Conservation (phyloP, 495 filamentous ascomycete genomes). For the Halenospora varia region DNA sequence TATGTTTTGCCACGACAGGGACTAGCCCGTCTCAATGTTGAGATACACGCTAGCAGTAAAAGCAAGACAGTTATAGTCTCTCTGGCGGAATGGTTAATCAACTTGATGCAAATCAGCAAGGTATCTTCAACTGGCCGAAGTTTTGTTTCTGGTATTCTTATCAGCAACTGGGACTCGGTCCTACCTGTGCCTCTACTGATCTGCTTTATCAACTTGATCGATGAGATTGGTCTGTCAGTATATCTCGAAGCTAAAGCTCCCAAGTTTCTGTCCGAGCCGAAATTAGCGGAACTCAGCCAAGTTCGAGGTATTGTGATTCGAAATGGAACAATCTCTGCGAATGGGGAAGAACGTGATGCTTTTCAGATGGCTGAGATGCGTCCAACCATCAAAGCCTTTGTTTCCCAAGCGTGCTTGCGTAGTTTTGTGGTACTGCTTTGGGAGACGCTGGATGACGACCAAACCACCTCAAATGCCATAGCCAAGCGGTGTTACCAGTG, state of each 20-base stretch:
- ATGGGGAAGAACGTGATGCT: conserved; percentile 44
- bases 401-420: conserved; percentile 46
- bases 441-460: conserved; percentile 52
- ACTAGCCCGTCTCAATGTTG: conserved; percentile 9
- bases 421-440: conserved; percentile 44
- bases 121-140: conserved; percentile 17
- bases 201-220: conserved; percentile 33
- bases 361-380: conserved; percentile 39
- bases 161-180: conserved; percentile 46
- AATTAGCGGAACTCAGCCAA: conserved; percentile 28
- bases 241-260: conserved; percentile 48
- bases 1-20: conserved; percentile 8
- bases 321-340: conserved; percentile 40
- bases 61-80: not conserved
- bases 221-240: conserved; percentile 36
- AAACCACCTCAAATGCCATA: conserved; percentile 43
- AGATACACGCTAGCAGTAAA: not conserved
- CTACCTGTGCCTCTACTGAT: conserved; percentile 29
- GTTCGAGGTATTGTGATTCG: conserved; percentile 37
- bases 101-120: conserved; percentile 1
- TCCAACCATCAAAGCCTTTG: conserved; percentile 49
- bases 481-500: conserved; percentile 49
- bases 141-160: conserved; percentile 41
- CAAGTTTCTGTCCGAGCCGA: conserved; percentile 33
- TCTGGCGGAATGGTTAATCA: conserved; percentile 3